Percentiles rank a stretch among this genome's conserved stretches.
Conservation (phyloP, 1,284 basidiomycete species). For the Flammula alnicola region DNA sequence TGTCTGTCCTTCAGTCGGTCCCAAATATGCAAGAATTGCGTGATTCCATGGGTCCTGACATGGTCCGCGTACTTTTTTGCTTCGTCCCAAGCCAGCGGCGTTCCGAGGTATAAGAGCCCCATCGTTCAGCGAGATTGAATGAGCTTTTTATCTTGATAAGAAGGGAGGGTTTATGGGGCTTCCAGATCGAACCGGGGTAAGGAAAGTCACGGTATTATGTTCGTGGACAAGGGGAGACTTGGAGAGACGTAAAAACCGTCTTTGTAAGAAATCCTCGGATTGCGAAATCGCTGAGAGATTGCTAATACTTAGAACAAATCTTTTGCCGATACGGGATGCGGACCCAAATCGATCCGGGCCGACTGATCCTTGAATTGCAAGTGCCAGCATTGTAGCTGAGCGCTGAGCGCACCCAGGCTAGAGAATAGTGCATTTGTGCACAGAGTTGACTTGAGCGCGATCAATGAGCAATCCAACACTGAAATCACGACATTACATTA, state of each 20-base stretch:
- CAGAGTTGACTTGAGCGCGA: not conserved
- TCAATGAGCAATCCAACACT: constrained; percentile 1
- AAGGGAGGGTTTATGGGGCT: constrained; percentile 7
- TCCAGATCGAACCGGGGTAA: constrained; percentile 13
- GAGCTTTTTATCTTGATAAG: constrained; percentile 6
- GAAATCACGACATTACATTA: constrained; percentile 12
- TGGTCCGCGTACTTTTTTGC: constrained; percentile 89
- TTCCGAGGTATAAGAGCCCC: constrained; percentile 95
- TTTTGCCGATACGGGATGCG: constrained; percentile 20
- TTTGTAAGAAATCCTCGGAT: constrained; percentile 34
- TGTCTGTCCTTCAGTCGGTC: constrained; percentile 87
- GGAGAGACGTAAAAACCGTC: constrained; percentile 17
- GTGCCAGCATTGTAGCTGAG: not conserved
- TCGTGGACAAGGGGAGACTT: constrained; percentile 10
- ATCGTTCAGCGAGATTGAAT: constrained; percentile 36
- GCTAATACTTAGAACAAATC: constrained; percentile 22
- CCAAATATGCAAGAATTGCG: constrained; percentile 95
- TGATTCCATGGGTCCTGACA: constrained; percentile 91
- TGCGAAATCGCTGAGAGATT: constrained; percentile 14
- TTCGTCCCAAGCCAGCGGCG: constrained; percentile 92
- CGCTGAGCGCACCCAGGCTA: not conserved
- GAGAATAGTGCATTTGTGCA: not conserved
- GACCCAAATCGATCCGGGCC: constrained; percentile 25
- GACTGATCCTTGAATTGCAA: constrained; percentile 9
- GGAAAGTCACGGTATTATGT: constrained; percentile 6